Base-by-base conservation (phyloP, 495 filamentous ascomycete species). In the Hypoxylon lenormandii region DNA sequence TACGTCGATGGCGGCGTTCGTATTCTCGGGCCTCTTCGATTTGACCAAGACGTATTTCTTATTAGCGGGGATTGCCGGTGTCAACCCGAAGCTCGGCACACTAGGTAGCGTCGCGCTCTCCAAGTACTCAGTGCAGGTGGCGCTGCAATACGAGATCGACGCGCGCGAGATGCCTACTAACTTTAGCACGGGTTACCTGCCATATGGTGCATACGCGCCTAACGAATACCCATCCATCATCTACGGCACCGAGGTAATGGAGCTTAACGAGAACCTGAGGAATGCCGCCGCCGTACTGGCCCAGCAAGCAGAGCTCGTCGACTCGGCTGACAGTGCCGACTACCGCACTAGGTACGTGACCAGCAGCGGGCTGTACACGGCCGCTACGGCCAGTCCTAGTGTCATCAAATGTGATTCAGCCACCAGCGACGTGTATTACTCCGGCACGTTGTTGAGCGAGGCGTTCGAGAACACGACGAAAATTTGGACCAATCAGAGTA, bases 201-300 rank as follows among this genome's bases (percentile, higher is more conserved):
- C 88, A 0, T 85, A 86, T 69, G 90, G 90, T 4, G 75, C 84
- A 2, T 64, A 75, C 5, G 49, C 33, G 23, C 87, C 90, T 1
- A 70, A 81, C 48, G 72, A 89, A 61, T 92, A 90, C 70, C 90
- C 91, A 0, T 72, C 72, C 46, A 81, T 62, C 50, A 82, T 90
- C 72, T 92, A 92, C 76, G 90, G 91, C 48, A 92, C 90, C 8
- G 91, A 93, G 76, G 90, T 92, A 22, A 89, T 91, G 76, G 90
- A 92, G 73, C 75, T 92, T 30, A 92, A 90, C 76, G 81, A 82
- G 19, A 80, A 81, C 5, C 83, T 92, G 0, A 85, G 87, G 16
- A 76, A 84, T 23, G 69, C 83, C 4, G 89, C 88, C 0, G 85
- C 81, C 19, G 52, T 66, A 8, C 87, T 89, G 50, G 90, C 90